These are phyloP conservation scores for Populus trichocarpa DNA, from an alignment of 441 rosid genomes.

Conservation along the genomic window DNA sequence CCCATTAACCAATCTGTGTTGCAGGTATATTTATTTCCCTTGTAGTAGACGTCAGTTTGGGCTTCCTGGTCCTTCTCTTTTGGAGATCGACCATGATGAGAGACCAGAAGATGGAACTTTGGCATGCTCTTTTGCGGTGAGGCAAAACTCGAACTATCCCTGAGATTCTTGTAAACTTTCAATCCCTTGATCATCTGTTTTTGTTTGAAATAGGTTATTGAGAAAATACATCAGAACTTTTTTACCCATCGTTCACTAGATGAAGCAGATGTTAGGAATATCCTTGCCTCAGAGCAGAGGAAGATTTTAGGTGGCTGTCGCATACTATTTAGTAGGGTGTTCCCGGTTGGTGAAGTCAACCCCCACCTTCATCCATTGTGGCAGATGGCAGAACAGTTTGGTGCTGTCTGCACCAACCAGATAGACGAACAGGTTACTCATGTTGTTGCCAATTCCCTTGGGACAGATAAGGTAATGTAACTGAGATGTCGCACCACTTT, in stretches of 20 bases:
- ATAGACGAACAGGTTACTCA: slow-evolving; percentile 93
- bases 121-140: slow-evolving; percentile 90
- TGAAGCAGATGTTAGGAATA: slow-evolving; percentile 86
- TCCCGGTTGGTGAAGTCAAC: slow-evolving; percentile 91
- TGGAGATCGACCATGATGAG: slow-evolving; percentile 96
- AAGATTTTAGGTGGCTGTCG: slow-evolving; percentile 88
- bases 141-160: slow-evolving; percentile 24
- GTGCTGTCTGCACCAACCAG: slow-evolving; percentile 89
- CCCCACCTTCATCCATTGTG: slow-evolving; percentile 94
- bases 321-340: slow-evolving; percentile 85
- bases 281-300: slow-evolving; percentile 78
- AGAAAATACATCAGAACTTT: slow-evolving; percentile 71
- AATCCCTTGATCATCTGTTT: slow-evolving; percentile 5
- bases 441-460: slow-evolving; percentile 90
- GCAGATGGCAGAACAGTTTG: slow-evolving; percentile 98
- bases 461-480: slow-evolving; percentile 87
- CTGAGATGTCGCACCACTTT: not conserved
- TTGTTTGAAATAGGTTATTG: slow-evolving; percentile 68
- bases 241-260: slow-evolving; percentile 67
- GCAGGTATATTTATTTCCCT: slow-evolving; percentile 95
- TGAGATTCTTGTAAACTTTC: not conserved
- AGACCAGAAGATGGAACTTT: slow-evolving; percentile 96
- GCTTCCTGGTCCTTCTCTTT: slow-evolving; percentile 95
- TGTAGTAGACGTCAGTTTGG: slow-evolving; percentile 98
- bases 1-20: slow-evolving; percentile 12